Percentiles rank a stretch among this genome's conserved stretches.
Evolutionary conservation across 495 filamentous ascomycete genomes (phyloP).

Genomic region (Penicillium longicatenatum): DNA sequence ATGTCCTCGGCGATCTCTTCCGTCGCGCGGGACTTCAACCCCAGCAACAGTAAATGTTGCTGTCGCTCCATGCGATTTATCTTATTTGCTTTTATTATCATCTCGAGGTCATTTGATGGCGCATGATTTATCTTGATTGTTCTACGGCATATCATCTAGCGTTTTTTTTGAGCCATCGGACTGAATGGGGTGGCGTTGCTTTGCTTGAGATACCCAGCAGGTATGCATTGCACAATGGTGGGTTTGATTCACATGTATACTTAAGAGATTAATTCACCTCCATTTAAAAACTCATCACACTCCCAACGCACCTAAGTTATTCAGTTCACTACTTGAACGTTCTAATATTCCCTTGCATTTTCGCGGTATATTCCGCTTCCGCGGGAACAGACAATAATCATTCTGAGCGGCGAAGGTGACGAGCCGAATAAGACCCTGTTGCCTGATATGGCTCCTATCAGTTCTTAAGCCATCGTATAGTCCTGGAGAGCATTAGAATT

Average conservation of each 20-base stretch:
- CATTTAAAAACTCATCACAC: not conserved
- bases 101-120: slow-evolving; percentile 9
- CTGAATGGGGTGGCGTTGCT: slow-evolving; percentile 17
- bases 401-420: no score
- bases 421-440: no score
- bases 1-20: slow-evolving; percentile 47
- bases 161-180: slow-evolving; percentile 4
- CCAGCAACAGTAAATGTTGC: slow-evolving; percentile 15
- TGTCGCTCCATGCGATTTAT: not conserved
- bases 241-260: slow-evolving; percentile 5
- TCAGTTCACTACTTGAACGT: no score
- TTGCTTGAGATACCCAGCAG: slow-evolving; percentile 36
- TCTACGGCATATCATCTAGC: slow-evolving; percentile 10
- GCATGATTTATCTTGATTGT: slow-evolving; percentile 13
- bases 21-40: slow-evolving; percentile 40
- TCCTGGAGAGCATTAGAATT: not conserved
- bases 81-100: not conserved
- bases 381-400: no score
- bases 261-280: not conserved
- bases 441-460: no score
- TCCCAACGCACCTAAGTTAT: no score
- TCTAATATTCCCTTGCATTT: no score
- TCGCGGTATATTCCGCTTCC: no score
- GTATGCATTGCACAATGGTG: slow-evolving; percentile 1
- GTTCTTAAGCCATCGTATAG: no score